Evolutionary conservation across 495 filamentous ascomycete species (phyloP), one percentile per base, ranked within the genome.

Genomic region (Lasiosphaeriaceae sp.): DNA sequence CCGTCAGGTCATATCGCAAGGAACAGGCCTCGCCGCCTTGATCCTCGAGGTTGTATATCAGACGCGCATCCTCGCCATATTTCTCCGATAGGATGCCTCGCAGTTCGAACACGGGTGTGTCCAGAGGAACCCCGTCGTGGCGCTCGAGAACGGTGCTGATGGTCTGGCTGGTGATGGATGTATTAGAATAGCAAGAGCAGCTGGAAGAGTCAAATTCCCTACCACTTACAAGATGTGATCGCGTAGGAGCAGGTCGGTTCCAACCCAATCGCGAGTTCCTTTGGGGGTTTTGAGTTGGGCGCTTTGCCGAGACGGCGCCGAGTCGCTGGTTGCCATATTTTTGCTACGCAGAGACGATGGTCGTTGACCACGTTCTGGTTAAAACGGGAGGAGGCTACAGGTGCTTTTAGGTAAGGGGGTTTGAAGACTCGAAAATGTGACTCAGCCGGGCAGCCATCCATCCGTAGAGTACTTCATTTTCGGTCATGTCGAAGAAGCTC

Each of bases 1-100:
- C 91, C 1, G 93, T 96, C 59, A 96, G 73, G 69, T 96, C 93
- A 69, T 96, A 96, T 59, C 92, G 85, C 56, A 96, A 77, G 53
- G 69, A 60, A 78, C 90, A 93, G 66, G 92, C 79, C 72, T 96
- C 92, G 54, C 91, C 90, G 54, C 92, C 90, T 66, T 96, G 92
- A 64, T 96, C 90, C 52, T 86, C 81, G 55, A 96, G 83, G 68
- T 96, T 87, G 74, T 96, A 95, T 23, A 23, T 59, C 9, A 91
- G 81, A 66, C 87, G 87, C 50, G 79, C 83, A 71, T 90, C 87
- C 76, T 91, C 89, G 62, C 90, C 90, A 72, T 93, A 92, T 75
- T 90, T 94, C 52, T 89, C 91, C 8, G 90, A 80, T 16, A 96
- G 83, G 57, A 93, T 90, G 24, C 80, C 76, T 56, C 70, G 77